Base-by-base conservation (phyloP, 768 basidiomycete genomes). In the Phaeotremella fagi region DNA sequence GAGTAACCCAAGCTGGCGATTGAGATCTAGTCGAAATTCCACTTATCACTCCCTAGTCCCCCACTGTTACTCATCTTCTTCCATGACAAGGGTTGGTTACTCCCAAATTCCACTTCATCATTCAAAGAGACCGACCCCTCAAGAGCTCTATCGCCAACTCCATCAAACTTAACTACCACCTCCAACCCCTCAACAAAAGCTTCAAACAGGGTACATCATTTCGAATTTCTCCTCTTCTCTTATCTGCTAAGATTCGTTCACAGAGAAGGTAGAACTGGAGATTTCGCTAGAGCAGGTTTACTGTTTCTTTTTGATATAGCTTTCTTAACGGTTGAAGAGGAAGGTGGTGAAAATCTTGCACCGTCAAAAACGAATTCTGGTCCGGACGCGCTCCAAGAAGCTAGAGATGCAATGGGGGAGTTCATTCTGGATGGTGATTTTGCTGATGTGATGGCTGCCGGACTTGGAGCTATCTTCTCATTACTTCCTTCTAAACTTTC, bases 391-490 rank as follows among this genome's bases (percentile, higher is more conserved):
- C 81, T 89, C 36, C 82, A 82, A 26, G 90, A 91, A 67, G 88
- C 90, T 1, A 86, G 87, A 1, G 78, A 92, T 37, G 87, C 88
- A 6, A 78, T 98, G 33, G 89, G 89, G 18, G 90, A 92, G 69
- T 95, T 90, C 70, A 88, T 97, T 47, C 80, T 95, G 16, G 89
- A 94, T 66, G 89, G 91, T n/a, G 94, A 97, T 74, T 94, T 95
- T 72, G 89, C 90, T n/a, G 91, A 97, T 59, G 94, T 98, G 11
- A 82, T 98, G 42, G 90, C 85, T 16, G 94, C 94, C 2, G 90
- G 91, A 15, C 73, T 98, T 11, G 86, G 90, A 3, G 94, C 94
- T 0, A 87, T 94, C 1, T 97, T 94, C 68, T 95, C 90, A 1
- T 75, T 90, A 1, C 78, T 98, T 11, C 94, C 94, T 0, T 83